phyloP scores from a whole-genome alignment of 352 stramenopile species.

The Pythium folliculosum region DNA sequence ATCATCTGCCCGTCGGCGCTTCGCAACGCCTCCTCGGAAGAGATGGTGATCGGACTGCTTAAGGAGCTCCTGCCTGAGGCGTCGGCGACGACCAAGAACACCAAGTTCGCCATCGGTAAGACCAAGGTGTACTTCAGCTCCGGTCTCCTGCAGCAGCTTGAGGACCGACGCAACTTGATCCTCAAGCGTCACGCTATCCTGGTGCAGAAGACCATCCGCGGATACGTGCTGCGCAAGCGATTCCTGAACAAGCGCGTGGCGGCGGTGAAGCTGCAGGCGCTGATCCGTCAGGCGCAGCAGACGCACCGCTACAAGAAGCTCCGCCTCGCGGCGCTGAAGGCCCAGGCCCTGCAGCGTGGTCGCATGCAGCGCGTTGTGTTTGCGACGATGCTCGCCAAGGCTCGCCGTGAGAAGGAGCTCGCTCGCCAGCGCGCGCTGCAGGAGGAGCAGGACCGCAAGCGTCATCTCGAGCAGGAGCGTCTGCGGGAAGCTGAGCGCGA shows the following conservation, averaged over 20 bases:
- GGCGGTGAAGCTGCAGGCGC: conserved; percentile 53
- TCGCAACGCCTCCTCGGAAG: conserved; percentile 47
- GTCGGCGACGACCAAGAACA: conserved; percentile 66
- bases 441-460: conserved; percentile 23
- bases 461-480: conserved; percentile 23
- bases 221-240: conserved; percentile 54
- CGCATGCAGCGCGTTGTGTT: conserved; percentile 65
- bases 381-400: conserved; percentile 46
- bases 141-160: conserved; percentile 89
- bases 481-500: conserved; percentile 38
- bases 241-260: conserved; percentile 50
- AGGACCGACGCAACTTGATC: conserved; percentile 81
- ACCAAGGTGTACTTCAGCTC: conserved; percentile 88
- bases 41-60: conserved; percentile 79
- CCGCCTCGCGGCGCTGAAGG: conserved; percentile 47
- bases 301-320: conserved; percentile 50
- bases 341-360: conserved; percentile 56
- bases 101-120: conserved; percentile 75
- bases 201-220: conserved; percentile 76
- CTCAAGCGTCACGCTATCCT: conserved; percentile 73
- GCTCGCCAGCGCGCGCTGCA: conserved; percentile 31
- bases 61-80: conserved; percentile 72
- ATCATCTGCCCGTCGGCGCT: conserved; percentile 80
- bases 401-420: conserved; percentile 39
- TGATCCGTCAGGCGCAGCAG: conserved; percentile 41